Evolutionary conservation across 108 stramenopile species (phyloP).

Genomic region (Discostella pseudostelligera): DNA sequence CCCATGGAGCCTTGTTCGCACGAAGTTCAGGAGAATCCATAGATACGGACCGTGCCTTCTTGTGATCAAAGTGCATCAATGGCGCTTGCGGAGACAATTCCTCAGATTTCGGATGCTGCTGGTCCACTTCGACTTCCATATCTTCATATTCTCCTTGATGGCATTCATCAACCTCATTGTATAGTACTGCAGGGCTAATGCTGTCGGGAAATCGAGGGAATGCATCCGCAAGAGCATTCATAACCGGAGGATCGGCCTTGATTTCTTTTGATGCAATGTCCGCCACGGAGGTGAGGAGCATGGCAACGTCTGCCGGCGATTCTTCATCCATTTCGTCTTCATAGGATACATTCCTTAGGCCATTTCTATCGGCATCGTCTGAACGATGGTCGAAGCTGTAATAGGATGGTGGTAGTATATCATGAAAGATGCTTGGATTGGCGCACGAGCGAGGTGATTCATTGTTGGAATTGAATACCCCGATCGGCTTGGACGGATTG

Average conservation of each 20-base stretch:
- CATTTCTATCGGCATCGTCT: not conserved
- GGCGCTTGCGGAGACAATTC: no score
- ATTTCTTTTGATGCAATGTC: constrained; percentile 44
- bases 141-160: not conserved
- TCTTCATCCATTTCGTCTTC: constrained; percentile 18
- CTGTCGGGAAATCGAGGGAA: constrained; percentile 31
- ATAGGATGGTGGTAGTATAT: not conserved
- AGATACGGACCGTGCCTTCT: constrained; percentile 59
- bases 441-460: constrained; percentile 3
- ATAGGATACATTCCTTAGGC: not conserved
- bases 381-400: constrained; percentile 2
- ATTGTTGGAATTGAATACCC: not conserved
- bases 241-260: constrained; percentile 36
- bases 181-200: not conserved
- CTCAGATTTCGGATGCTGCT: not conserved
- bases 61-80: constrained; percentile 22
- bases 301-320: constrained; percentile 41
- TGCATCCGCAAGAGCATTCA: constrained; percentile 24
- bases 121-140: constrained; percentile 12
- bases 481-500: no score
- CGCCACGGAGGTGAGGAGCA: constrained; percentile 45
- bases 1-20: not conserved
- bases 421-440: not conserved
- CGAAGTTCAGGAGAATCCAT: constrained; percentile 52
- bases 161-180: not conserved